phyloP scores from a whole-genome alignment of 2,329 filamentous ascomycete genomes.

The Aquanectria penicillioides region DNA sequence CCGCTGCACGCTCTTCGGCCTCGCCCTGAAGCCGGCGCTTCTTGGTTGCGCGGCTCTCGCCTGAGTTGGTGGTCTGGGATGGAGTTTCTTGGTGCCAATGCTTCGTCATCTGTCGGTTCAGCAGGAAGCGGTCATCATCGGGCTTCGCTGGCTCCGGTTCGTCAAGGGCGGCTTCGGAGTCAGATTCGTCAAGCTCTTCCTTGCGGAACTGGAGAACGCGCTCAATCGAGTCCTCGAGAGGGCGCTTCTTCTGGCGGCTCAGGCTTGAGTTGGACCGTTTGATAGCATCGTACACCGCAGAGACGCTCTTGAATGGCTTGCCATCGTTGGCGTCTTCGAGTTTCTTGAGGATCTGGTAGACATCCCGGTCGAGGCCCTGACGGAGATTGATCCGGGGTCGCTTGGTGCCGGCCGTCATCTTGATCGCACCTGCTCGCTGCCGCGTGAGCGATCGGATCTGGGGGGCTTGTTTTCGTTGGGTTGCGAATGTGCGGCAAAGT shows the following conservation, averaged over 20 bases:
- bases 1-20: conserved; percentile 34
- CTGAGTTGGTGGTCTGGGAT: conserved; percentile 11
- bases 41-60: conserved; percentile 43
- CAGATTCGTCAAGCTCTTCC: conserved; percentile 67
- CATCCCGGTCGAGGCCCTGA: conserved; percentile 68
- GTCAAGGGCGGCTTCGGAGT: conserved; percentile 60
- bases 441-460: no score
- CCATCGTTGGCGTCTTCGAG: conserved; percentile 73
- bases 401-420: conserved; percentile 30
- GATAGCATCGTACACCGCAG: conserved; percentile 79
- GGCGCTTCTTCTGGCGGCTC: conserved; percentile 81
- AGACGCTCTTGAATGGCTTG: conserved; percentile 59
- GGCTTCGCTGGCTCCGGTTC: conserved; percentile 47
- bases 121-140: conserved; percentile 50
- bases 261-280: conserved; percentile 88
- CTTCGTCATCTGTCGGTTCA: conserved; percentile 55
- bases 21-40: conserved; percentile 46
- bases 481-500: conserved; percentile 9
- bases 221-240: conserved; percentile 87
- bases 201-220: conserved; percentile 79
- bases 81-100: conserved; percentile 47
- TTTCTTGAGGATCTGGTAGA: conserved; percentile 84
- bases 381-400: conserved; percentile 33
- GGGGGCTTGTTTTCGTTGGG: not conserved
- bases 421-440: not conserved